phyloP scores from a whole-genome alignment of 768 basidiomycete species.

The Leucosporidium creatinivorum region DNA sequence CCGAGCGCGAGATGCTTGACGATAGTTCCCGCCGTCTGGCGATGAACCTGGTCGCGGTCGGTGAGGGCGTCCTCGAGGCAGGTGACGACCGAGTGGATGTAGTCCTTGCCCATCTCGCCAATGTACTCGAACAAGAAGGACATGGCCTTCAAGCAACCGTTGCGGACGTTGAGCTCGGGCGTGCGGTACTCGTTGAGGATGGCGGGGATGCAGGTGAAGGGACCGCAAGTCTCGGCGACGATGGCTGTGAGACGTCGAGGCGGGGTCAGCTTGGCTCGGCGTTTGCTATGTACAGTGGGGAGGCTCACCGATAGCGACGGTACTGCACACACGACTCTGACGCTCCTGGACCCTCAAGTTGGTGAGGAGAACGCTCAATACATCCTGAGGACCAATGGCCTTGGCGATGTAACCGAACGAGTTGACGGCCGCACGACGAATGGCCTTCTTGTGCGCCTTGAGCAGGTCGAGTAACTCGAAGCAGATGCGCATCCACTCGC shows the following conservation, averaged over 20 bases:
- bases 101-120: slow-evolving; percentile 90
- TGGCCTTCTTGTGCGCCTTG: slow-evolving; percentile 98
- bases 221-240: slow-evolving; percentile 86
- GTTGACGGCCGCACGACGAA: slow-evolving; percentile 96
- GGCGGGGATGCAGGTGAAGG: slow-evolving; percentile 98
- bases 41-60: slow-evolving; percentile 94
- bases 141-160: slow-evolving; percentile 94
- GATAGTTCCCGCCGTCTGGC: slow-evolving; percentile 95
- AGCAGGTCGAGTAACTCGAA: slow-evolving; percentile 94
- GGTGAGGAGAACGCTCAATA: slow-evolving; percentile 86
- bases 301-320: slow-evolving; percentile 75
- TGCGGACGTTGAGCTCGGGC: slow-evolving; percentile 95
- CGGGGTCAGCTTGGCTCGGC: neutral
- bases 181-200: slow-evolving; percentile 98
- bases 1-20: slow-evolving; percentile 97
- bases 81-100: slow-evolving; percentile 92
- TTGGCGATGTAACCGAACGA: slow-evolving; percentile 99
- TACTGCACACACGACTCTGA: slow-evolving; percentile 95
- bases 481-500: slow-evolving; percentile 99
- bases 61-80: slow-evolving; percentile 98
- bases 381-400: slow-evolving; percentile 97
- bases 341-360: slow-evolving; percentile 98
- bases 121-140: slow-evolving; percentile 99
- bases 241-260: slow-evolving; percentile 47
- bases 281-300: too few species aligned